Conservation (phyloP, 345 rosid species). For the Nephelium lappaceum region DNA sequence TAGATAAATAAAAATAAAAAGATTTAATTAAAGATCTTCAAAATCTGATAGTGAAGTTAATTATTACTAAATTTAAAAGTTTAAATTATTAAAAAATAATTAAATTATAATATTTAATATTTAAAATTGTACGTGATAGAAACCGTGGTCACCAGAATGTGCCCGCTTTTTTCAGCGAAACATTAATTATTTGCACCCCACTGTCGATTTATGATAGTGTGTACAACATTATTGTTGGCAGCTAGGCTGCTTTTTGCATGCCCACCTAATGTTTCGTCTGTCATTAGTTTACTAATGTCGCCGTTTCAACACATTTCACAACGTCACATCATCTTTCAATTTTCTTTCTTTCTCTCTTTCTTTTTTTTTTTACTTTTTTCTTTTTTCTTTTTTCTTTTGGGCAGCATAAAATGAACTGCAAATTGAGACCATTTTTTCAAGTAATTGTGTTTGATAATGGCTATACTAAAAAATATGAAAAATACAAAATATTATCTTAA, state of each 20-base stretch:
- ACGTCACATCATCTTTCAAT: background rate
- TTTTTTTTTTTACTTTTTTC: background rate
- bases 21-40: too few species aligned
- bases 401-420: background rate
- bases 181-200: background rate
- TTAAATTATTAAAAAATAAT: too few species aligned
- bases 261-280: background rate
- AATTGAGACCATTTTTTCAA: background rate
- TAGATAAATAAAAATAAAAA: too few species aligned
- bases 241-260: background rate
- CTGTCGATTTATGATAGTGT: too few species aligned
- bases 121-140: too few species aligned
- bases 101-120: too few species aligned
- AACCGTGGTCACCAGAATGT: too few species aligned
- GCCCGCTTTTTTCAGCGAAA: background rate
- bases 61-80: too few species aligned
- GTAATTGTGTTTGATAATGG: background rate
- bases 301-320: background rate
- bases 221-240: background rate
- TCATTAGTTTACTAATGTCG: background rate
- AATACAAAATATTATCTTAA: too few species aligned
- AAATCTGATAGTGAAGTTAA: too few species aligned
- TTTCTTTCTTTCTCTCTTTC: too few species aligned
- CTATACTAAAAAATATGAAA: background rate
- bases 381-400: background rate